Percentiles rank a stretch among this genome's conserved stretches.
These are phyloP conservation scores for Scheffersomyces parashehatae DNA, from an alignment of 1,139 yeast genomes.

Conservation along the genomic window DNA sequence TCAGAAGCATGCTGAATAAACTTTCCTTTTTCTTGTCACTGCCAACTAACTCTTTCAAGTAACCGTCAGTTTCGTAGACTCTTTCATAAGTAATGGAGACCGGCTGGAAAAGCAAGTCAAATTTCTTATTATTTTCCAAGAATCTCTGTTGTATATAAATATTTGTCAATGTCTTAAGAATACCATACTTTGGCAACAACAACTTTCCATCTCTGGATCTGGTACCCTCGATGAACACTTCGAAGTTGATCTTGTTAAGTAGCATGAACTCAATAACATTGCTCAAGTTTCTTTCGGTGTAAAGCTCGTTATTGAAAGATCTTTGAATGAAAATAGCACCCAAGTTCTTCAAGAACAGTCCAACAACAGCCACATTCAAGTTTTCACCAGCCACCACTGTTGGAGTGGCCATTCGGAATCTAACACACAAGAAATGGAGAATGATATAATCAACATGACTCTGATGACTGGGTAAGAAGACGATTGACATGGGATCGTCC, in stretches of 20 bases:
- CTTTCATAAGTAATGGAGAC: slow-evolving; percentile 64
- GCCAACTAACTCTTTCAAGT: slow-evolving; percentile 61
- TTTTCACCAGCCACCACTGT: slow-evolving; percentile 70
- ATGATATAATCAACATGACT: slow-evolving; percentile 68
- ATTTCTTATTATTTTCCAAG: slow-evolving; percentile 42
- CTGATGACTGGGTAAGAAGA: slow-evolving; percentile 56
- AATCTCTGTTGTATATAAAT: slow-evolving; percentile 47
- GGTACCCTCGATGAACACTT: slow-evolving; percentile 69
- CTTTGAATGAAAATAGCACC: slow-evolving; percentile 52
- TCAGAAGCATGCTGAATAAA: slow-evolving; percentile 34
- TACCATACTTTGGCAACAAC: slow-evolving; percentile 65
- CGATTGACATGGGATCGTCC: slow-evolving; percentile 44
- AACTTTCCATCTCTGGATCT: slow-evolving; percentile 68
- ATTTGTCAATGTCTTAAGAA: slow-evolving; percentile 51
- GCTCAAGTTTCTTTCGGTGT: slow-evolving; percentile 57
- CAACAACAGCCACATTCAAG: slow-evolving; percentile 62
- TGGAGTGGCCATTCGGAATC: slow-evolving; percentile 60
- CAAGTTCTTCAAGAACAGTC: slow-evolving; percentile 43
- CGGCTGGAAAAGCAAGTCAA: slow-evolving; percentile 52
- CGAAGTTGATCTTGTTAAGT: slow-evolving; percentile 53
- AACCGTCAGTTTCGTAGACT: slow-evolving; percentile 66
- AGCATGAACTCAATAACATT: slow-evolving; percentile 56
- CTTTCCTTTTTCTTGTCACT: slow-evolving; percentile 56
- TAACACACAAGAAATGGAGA: slow-evolving; percentile 55
- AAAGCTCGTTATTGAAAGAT: slow-evolving; percentile 50